Evolutionary conservation across 495 filamentous ascomycete genomes (phyloP), one percentile per base, ranked within the genome.

Genomic region (Aspergillus cavernicola): DNA sequence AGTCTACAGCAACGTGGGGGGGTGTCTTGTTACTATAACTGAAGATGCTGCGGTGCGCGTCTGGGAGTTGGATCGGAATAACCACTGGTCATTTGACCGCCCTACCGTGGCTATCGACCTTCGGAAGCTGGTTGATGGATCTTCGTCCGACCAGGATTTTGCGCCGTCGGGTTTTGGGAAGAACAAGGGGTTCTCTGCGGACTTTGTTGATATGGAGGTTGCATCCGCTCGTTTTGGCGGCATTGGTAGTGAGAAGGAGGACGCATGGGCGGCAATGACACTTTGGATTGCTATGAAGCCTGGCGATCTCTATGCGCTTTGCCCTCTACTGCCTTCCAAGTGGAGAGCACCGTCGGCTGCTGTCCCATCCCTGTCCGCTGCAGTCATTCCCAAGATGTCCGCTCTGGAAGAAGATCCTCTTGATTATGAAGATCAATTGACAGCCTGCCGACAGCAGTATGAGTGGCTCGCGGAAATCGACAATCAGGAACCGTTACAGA

Each of bases 191-290:
- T 96, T 93, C 62, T 91, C 89, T 16, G 86, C 90, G 0, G 91
- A 96, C 63, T 76, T 78, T 6, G 76, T 90, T 32, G 90, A 95
- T 52, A 91, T 96, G 87, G 86, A 92, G 56, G 87, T 92, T 11
- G 89, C 87, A 11, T 84, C 90, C 5, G 88, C 91, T 35, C 88
- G 84, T 61, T 95, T 96, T 68, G 87, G 85, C 0, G 84, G 84
- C 16, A 83, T 72, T 47, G 85, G 84, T 24, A 70, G 62, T 22
- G 73, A 74, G 31, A 76, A 70, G 24, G 88, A 91, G 45, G 82
- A 88, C 59, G 85, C 85, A 24, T 96, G 91, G 91, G 85, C 88
- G 6, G 77, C 88, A 12, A 95, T 93, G 89, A 95, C 91, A 2
- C 71, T 96, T 15, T 96, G 90, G 90, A 71, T 95, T 38, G 90